phyloP scores from a whole-genome alignment of 2,329 filamentous ascomycete genomes.

The Penicillium fuscoglaucum region DNA sequence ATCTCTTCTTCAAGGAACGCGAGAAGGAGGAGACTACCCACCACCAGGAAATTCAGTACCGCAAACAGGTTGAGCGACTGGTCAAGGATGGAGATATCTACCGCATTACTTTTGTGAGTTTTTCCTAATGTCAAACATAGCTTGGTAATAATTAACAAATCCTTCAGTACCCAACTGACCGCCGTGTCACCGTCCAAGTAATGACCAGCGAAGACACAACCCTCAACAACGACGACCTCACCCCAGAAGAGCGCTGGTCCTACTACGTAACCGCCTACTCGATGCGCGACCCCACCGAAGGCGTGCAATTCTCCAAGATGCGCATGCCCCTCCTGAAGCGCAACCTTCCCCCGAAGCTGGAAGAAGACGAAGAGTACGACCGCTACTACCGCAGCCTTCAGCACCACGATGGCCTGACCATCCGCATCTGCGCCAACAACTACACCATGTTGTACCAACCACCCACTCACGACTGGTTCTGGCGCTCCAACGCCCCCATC shows the following conservation, averaged over 20 bases:
- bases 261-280: conserved; percentile 94
- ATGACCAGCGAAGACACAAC: conserved; percentile 82
- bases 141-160: conserved; percentile 27
- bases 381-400: conserved; percentile 56
- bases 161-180: conserved; percentile 62
- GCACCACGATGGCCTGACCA: conserved; percentile 66
- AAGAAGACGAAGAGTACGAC: conserved; percentile 61
- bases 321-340: conserved; percentile 69
- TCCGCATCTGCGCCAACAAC: conserved; percentile 74
- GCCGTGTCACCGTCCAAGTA: conserved; percentile 72
- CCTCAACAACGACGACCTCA: conserved; percentile 71
- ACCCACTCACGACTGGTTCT: conserved; percentile 70
- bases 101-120: conserved; percentile 83
- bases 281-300: conserved; percentile 83
- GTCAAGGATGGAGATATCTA: conserved; percentile 93
- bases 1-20: conserved; percentile 80
- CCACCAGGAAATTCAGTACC: conserved; percentile 82
- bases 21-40: conserved; percentile 83
- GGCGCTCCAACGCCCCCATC: conserved; percentile 42
- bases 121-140: not conserved
- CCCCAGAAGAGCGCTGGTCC: conserved; percentile 70
- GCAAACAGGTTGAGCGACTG: conserved; percentile 89
- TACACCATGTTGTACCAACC: conserved; percentile 78
- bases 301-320: conserved; percentile 64
- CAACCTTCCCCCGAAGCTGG: conserved; percentile 65